phyloP scores from a whole-genome alignment of 2,329 filamentous ascomycete genomes.

The Paecilomyces fulvus region DNA sequence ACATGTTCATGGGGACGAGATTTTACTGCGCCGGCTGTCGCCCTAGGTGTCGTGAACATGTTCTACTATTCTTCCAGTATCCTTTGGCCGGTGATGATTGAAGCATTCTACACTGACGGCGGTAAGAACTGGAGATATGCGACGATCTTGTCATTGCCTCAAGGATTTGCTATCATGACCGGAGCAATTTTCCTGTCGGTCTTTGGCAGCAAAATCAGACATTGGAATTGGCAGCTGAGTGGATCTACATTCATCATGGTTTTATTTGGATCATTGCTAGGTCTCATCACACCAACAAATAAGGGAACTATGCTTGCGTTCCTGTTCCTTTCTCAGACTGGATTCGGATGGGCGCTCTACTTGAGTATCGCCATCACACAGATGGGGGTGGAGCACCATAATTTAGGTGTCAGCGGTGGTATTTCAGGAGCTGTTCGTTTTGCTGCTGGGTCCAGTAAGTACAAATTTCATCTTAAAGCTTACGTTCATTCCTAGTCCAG shows the following conservation, averaged over 20 bases:
- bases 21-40: constrained; percentile 40
- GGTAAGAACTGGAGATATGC: constrained; percentile 26
- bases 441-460: constrained; percentile 30
- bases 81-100: constrained; percentile 42
- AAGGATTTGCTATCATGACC: constrained; percentile 38
- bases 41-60: constrained; percentile 42
- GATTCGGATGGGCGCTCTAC: constrained; percentile 42
- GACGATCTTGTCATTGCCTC: constrained; percentile 34
- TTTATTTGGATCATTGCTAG: constrained; percentile 39
- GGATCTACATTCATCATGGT: constrained; percentile 40
- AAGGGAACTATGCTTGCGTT: constrained; percentile 42
- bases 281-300: constrained; percentile 34
- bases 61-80: constrained; percentile 44
- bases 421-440: constrained; percentile 37
- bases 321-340: constrained; percentile 37
- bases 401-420: constrained; percentile 39
- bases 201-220: constrained; percentile 35
- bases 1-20: constrained; percentile 38
- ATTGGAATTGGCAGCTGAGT: constrained; percentile 42
- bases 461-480: background rate
- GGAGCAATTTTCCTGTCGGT: constrained; percentile 35
- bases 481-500: background rate
- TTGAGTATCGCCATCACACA: constrained; percentile 43
- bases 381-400: constrained; percentile 42
- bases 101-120: constrained; percentile 34